These are phyloP conservation scores for Saccharata proteae DNA, from an alignment of 2,329 filamentous ascomycete species.

Conservation along the genomic window DNA sequence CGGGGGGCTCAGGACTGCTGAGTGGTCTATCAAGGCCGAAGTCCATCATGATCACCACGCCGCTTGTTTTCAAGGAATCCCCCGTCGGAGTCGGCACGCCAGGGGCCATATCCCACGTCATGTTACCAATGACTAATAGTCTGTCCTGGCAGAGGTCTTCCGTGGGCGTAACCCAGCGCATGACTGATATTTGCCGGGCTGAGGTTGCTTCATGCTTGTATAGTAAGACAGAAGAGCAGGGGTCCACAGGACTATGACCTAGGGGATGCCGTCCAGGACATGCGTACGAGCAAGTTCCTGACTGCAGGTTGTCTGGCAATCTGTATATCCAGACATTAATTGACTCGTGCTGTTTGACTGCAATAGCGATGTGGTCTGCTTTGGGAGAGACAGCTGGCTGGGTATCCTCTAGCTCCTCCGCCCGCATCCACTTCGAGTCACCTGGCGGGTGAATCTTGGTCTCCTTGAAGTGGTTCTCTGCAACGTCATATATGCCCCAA, in stretches of 20 bases:
- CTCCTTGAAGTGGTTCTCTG: slow-evolving; percentile 24
- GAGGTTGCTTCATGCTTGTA: slow-evolving; percentile 18
- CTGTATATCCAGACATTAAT: slow-evolving; percentile 29
- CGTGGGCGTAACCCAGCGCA: slow-evolving; percentile 23
- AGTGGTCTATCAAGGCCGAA: slow-evolving; percentile 20
- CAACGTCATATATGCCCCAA: slow-evolving; percentile 29
- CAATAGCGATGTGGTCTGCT: slow-evolving; percentile 25
- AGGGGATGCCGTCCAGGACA: slow-evolving; percentile 14
- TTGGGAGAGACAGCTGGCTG: slow-evolving; percentile 28
- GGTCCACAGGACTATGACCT: slow-evolving; percentile 21
- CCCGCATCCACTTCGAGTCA: slow-evolving; percentile 24
- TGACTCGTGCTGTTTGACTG: slow-evolving; percentile 23
- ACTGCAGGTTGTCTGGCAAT: slow-evolving; percentile 16
- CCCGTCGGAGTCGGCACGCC: slow-evolving; percentile 6
- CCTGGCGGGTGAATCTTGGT: slow-evolving; percentile 26
- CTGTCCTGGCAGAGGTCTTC: slow-evolving; percentile 17
- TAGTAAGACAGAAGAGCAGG: slow-evolving; percentile 25
- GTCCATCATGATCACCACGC: slow-evolving; percentile 26
- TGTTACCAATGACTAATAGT: slow-evolving; percentile 24
- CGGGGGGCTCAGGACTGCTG: slow-evolving; percentile 11
- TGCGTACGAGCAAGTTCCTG: slow-evolving; percentile 17
- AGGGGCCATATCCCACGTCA: slow-evolving; percentile 5
- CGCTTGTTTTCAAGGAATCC: slow-evolving; percentile 15
- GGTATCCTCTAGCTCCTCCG: slow-evolving; percentile 27
- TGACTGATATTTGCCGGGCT: slow-evolving; percentile 23